Conservation (phyloP, 164 flowering plant genomes). For the Vitis rupestris region DNA sequence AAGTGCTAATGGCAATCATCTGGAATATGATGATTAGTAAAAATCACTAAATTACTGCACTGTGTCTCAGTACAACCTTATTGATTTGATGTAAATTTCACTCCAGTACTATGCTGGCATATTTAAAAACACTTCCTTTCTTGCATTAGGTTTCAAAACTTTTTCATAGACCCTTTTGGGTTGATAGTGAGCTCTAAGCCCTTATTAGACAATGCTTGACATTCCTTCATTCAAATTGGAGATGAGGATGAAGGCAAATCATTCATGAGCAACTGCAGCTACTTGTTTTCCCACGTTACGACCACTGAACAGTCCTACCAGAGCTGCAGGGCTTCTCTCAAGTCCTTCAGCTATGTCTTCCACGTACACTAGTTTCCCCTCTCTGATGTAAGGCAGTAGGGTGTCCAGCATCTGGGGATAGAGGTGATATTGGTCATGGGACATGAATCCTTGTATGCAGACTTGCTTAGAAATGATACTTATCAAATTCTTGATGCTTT, state of each 20-base stretch:
- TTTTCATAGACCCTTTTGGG: too few relatives aligned
- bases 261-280: slow-evolving; percentile 31
- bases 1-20: too few relatives aligned
- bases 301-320: slow-evolving; percentile 46
- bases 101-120: too few relatives aligned
- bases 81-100: too few relatives aligned
- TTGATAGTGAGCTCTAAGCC: too few relatives aligned
- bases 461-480: slow-evolving; percentile 28
- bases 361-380: slow-evolving; percentile 46
- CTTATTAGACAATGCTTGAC: too few relatives aligned
- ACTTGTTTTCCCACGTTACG: slow-evolving; percentile 54
- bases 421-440: slow-evolving; percentile 24
- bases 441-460: slow-evolving; percentile 46
- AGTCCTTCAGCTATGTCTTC: slow-evolving; percentile 56
- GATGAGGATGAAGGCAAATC: neutral
- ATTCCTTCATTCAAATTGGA: too few relatives aligned
- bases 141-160: too few relatives aligned
- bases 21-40: too few relatives aligned
- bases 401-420: slow-evolving; percentile 37
- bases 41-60: too few relatives aligned
- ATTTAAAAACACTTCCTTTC: too few relatives aligned
- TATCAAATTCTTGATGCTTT: slow-evolving; percentile 42
- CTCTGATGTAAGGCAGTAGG: slow-evolving; percentile 26
- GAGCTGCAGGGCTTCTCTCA: slow-evolving; percentile 55
- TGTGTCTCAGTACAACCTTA: too few relatives aligned